phyloP scores from a whole-genome alignment of 1,139 yeast species.

The Suhomyces terraborum region DNA sequence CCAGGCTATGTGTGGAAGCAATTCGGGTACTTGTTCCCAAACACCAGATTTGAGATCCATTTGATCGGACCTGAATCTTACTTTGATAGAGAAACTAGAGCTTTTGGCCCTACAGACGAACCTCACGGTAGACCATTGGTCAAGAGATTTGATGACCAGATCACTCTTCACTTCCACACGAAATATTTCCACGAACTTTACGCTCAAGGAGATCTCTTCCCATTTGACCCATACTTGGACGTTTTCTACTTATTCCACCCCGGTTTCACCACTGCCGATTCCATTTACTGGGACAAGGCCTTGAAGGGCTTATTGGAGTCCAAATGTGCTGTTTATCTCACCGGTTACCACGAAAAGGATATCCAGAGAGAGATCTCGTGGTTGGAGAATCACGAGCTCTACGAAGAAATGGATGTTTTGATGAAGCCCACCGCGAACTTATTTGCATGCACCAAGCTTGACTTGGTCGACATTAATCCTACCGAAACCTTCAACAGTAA shows the following conservation, averaged over 20 bases:
- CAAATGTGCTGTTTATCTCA: slow-evolving; percentile 87
- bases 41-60: slow-evolving; percentile 78
- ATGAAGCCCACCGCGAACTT: slow-evolving; percentile 72
- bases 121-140: slow-evolving; percentile 63
- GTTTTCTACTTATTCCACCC: slow-evolving; percentile 94
- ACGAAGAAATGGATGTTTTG: slow-evolving; percentile 76
- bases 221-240: slow-evolving; percentile 95
- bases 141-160: slow-evolving; percentile 72
- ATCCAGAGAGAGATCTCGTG: slow-evolving; percentile 69
- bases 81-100: slow-evolving; percentile 57
- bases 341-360: slow-evolving; percentile 85
- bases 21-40: slow-evolving; percentile 82
- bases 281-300: slow-evolving; percentile 78
- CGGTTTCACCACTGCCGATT: slow-evolving; percentile 84
- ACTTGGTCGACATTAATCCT: slow-evolving; percentile 86
- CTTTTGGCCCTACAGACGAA: slow-evolving; percentile 39
- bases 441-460: slow-evolving; percentile 90
- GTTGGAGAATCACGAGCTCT: slow-evolving; percentile 61
- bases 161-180: slow-evolving; percentile 80
- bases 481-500: slow-evolving; percentile 92
- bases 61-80: slow-evolving; percentile 93
- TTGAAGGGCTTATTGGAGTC: slow-evolving; percentile 86
- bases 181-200: slow-evolving; percentile 89
- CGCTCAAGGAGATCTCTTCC: slow-evolving; percentile 91
- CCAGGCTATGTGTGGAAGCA: slow-evolving; percentile 98